Evolutionary conservation across 441 rosid genomes (phyloP).

Genomic region (Erodium chrysanthum): DNA sequence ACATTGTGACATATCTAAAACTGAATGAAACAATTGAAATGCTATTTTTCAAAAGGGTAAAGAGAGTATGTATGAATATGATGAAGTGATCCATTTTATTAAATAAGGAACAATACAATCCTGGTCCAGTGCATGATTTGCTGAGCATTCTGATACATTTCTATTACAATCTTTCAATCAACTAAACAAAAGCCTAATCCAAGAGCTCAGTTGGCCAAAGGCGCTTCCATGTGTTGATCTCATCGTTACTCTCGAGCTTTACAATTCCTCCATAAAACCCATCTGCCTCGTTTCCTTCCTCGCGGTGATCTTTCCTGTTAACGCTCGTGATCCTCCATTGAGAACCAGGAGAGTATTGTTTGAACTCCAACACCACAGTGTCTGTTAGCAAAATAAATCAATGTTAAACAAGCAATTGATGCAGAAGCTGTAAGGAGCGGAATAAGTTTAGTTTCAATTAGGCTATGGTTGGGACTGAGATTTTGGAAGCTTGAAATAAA

Average conservation of each 20-base stretch:
- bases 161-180: too few relatives aligned
- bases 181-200: slow-evolving; percentile 28
- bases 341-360: slow-evolving; percentile 58
- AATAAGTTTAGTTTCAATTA: not conserved
- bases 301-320: slow-evolving; percentile 54
- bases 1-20: too few relatives aligned
- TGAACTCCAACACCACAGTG: slow-evolving; percentile 53
- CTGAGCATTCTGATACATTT: too few relatives aligned
- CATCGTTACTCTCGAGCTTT: slow-evolving; percentile 35
- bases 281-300: slow-evolving; percentile 70
- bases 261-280: slow-evolving; percentile 85
- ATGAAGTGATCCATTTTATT: too few relatives aligned
- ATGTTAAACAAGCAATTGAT: slow-evolving; percentile 17
- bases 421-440: not conserved
- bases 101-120: too few relatives aligned
- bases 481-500: slow-evolving; percentile 16
- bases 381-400: slow-evolving; percentile 34
- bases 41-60: too few relatives aligned
- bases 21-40: too few relatives aligned
- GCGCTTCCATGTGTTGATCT: slow-evolving; percentile 52
- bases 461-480: slow-evolving; percentile 4
- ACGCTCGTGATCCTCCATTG: slow-evolving; percentile 60
- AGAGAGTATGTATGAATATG: too few relatives aligned
- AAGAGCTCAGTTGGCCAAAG: slow-evolving; percentile 57
- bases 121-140: too few relatives aligned